phyloP scores from a whole-genome alignment of 768 basidiomycete genomes.

The Rhodotorula paludigena region DNA sequence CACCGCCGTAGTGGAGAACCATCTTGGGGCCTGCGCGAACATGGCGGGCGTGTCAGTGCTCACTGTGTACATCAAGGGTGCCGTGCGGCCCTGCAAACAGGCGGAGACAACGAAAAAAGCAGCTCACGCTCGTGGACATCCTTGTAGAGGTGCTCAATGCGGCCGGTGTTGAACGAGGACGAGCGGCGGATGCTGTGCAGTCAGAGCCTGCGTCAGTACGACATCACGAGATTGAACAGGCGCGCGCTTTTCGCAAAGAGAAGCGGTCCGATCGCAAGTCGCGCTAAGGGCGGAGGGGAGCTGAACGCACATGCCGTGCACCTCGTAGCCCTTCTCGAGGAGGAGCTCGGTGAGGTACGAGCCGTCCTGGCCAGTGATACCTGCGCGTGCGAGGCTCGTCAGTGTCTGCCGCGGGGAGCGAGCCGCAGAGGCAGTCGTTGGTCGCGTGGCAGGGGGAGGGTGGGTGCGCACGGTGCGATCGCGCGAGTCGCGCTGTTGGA shows the following conservation, averaged over 20 bases:
- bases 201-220: neutral
- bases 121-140: constrained; percentile 79
- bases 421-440: neutral
- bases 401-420: neutral
- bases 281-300: neutral
- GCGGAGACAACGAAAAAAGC: neutral
- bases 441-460: neutral
- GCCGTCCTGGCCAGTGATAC: constrained; percentile 93
- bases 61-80: no score
- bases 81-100: no score
- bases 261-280: neutral
- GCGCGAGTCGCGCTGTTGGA: neutral
- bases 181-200: constrained; percentile 85
- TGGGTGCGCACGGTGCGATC: neutral
- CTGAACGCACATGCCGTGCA: constrained; percentile 46
- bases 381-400: constrained; percentile 49
- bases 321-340: constrained; percentile 50
- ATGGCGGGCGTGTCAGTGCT: no score
- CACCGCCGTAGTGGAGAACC: constrained; percentile 47
- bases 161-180: constrained; percentile 95
- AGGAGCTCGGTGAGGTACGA: constrained; percentile 74
- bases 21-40: constrained; percentile 45
- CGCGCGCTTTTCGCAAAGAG: no score
- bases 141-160: constrained; percentile 85
- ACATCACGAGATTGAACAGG: no score